Percentiles rank a stretch among this genome's conserved stretches.
Evolutionary conservation across 768 basidiomycete species (phyloP).

Genomic region (Termitomyces sp.): DNA sequence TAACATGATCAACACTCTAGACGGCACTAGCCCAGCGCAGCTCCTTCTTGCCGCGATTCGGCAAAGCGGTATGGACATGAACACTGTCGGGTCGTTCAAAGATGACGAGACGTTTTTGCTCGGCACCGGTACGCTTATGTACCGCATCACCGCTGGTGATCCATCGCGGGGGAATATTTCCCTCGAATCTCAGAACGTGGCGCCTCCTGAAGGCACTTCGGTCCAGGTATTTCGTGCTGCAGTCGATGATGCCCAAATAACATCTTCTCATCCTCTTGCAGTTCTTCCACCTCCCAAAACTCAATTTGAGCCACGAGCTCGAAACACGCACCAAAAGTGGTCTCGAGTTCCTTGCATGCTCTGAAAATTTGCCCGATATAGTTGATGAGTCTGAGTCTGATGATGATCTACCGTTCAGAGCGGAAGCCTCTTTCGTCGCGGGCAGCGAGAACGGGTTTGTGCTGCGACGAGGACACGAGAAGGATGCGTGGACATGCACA

Average conservation of each 20-base stretch:
- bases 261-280: slow-evolving; percentile 17
- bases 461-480: slow-evolving; percentile 24
- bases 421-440: slow-evolving; percentile 38
- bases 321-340: not conserved
- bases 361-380: slow-evolving; percentile 20
- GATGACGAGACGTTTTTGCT: slow-evolving; percentile 60
- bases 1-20: slow-evolving; percentile 63
- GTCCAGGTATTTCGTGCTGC: slow-evolving; percentile 39
- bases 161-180: slow-evolving; percentile 69
- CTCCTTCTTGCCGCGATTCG: slow-evolving; percentile 56
- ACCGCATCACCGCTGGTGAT: slow-evolving; percentile 67
- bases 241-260: not conserved
- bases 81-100: slow-evolving; percentile 35
- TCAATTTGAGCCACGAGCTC: slow-evolving; percentile 9
- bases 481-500: slow-evolving; percentile 39
- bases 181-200: slow-evolving; percentile 44
- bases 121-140: slow-evolving; percentile 44
- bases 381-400: not conserved
- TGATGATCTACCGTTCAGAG: slow-evolving; percentile 14
- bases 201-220: slow-evolving; percentile 47
- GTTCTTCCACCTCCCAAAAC: slow-evolving; percentile 42
- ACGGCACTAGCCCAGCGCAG: slow-evolving; percentile 58
- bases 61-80: slow-evolving; percentile 29
- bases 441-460: slow-evolving; percentile 58
- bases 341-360: slow-evolving; percentile 16